Evolutionary conservation across 345 rosid genomes (phyloP), one percentile per base, ranked within the genome.

Genomic region (Eucalyptus grandis): DNA sequence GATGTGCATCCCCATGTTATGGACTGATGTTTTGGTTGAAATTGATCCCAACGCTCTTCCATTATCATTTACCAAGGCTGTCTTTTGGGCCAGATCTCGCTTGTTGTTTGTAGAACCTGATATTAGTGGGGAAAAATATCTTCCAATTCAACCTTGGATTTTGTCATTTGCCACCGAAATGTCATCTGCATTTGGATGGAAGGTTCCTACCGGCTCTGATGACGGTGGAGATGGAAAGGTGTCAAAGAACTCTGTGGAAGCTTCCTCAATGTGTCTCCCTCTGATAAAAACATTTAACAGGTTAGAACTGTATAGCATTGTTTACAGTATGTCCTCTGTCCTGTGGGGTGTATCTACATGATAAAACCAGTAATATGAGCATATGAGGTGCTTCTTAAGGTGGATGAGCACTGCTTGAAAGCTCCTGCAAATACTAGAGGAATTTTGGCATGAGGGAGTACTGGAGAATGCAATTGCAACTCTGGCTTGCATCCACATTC

Each of bases 1-100:
- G 99, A 94, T 96, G 97, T 95, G 98, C 92, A 94, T 96, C 90
- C 99, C 99, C 60, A 96, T 96, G 99, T 87, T 97, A 89, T 98
- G 99, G 99, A 92, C 95, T 90, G 95, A 96, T 93, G 96, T 94
- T 93, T 92, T 98, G 67, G 94, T 94, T 91, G 95, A 95, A 91
- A 90, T 92, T 86, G 95, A 95, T 91, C 95, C 94, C 27, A 90
- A 91, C 49, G 88, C 92, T 87, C 92, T 98, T 88, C 99, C 99
- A 43, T 89, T 93, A 88, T 95, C 99, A 88, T 93, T 98, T 91
- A 95, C 93, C 87, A 96, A 97, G 92, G 96, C 98, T 92, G 97
- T 98, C 80, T 95, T 98, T 88, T 98, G 99, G 99, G 96, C 97
- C 91, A 94, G 99, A 67, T 95, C 99, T 91, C 97, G 90, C 87